phyloP scores from a whole-genome alignment of 495 filamentous ascomycete genomes.

The Xylona heveae region DNA sequence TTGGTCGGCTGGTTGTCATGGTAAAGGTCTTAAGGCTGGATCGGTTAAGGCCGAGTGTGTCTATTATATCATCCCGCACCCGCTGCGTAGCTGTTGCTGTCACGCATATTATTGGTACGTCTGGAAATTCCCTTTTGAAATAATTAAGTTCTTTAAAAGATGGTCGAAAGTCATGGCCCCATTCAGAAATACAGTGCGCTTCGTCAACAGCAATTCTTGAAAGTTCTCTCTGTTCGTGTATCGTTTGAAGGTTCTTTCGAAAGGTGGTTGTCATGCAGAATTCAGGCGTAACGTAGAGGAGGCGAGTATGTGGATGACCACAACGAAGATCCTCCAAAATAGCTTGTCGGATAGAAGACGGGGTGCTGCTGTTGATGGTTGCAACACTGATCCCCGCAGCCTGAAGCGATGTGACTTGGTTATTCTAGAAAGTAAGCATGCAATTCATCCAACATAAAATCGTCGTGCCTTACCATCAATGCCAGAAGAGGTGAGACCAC shows the following conservation, averaged over 20 bases:
- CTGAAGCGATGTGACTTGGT: slow-evolving; percentile 69
- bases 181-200: slow-evolving; percentile 94
- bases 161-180: slow-evolving; percentile 94
- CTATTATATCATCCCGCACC: slow-evolving; percentile 62
- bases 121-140: slow-evolving; percentile 62
- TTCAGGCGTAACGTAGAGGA: slow-evolving; percentile 90
- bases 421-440: slow-evolving; percentile 30
- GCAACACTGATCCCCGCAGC: slow-evolving; percentile 56
- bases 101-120: slow-evolving; percentile 73
- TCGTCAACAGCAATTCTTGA: slow-evolving; percentile 80
- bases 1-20: slow-evolving; percentile 59
- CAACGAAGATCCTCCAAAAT: slow-evolving; percentile 66
- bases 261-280: slow-evolving; percentile 62
- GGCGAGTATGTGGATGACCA: slow-evolving; percentile 62
- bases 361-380: slow-evolving; percentile 68
- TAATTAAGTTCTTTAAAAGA: slow-evolving; percentile 75
- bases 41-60: slow-evolving; percentile 35
- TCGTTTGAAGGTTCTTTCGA: slow-evolving; percentile 44
- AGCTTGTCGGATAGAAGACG: slow-evolving; percentile 33
- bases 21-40: slow-evolving; percentile 46
- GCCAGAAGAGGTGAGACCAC: slow-evolving; percentile 81
- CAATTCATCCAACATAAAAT: not conserved
- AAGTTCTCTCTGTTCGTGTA: slow-evolving; percentile 67
- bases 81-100: slow-evolving; percentile 74
- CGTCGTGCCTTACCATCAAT: slow-evolving; percentile 46